Evolutionary conservation across 2,329 filamentous ascomycete species (phyloP), one percentile per base, ranked within the genome.

Genomic region (Penicillium decumbens): DNA sequence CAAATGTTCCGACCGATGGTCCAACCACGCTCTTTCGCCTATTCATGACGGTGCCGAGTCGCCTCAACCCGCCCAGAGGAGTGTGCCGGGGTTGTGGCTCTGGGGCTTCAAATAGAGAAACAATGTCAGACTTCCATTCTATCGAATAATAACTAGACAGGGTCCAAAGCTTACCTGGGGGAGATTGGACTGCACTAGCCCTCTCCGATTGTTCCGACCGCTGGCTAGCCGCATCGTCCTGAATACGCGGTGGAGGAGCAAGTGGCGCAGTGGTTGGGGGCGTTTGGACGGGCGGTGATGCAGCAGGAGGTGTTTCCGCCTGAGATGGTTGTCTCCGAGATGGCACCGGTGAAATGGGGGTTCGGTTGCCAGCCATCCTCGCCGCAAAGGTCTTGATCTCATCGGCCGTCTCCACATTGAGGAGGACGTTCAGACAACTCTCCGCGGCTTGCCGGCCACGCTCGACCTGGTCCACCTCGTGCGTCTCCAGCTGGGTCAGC

Each of bases 401-500:
- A 64, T 87, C 87, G 15, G 84, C 81, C 0, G 91, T 95, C 66
- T 89, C 86, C 37, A 96, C 83, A 66, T 95, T 93, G 43, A 98
- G 77, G 59, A 97, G 78, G 7, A 85, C 79, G 58, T 89, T 89
- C 49, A 98, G 75, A 24, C 89, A 89, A 53, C 85, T 83, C 66
- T 93, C 90, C 24, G 89, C 84, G 10, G 85, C 83, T 51, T 82
- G 76, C 54, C 89, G 83, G 53, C 80, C 84, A 49, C 87, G 81
- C 68, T 95, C 88, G 13, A 92, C 83, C 59, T 88, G 83, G 65
- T 98, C 93, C 25, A 89, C 82, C 68, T 97, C 92, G 66, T 95
- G 87, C 0, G 93, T 98, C 70, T 95, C 85, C 61, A 92, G 87
- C 64, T 96, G 91, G 0, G 93, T 97, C 52, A 98, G 79, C 35